Evolutionary conservation across 176 grass and related monocot species (phyloP).

Genomic region (Avena sativa): DNA sequence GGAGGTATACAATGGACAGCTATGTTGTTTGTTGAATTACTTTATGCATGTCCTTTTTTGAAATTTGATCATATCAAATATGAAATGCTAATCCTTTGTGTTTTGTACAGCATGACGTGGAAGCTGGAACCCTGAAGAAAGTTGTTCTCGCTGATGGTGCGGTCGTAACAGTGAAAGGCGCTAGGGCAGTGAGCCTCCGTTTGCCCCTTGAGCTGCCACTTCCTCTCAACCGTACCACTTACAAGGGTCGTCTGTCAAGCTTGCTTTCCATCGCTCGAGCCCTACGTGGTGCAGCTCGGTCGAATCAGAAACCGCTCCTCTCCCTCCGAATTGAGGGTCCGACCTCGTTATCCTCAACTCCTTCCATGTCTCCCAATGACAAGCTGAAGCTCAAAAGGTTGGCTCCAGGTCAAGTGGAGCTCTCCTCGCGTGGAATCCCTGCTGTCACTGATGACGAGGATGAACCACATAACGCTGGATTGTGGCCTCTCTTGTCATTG

Average conservation of each 20-base stretch:
- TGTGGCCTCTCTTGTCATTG: slow-evolving; percentile 84
- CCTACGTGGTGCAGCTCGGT: slow-evolving; percentile 56
- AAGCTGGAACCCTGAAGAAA: slow-evolving; percentile 90
- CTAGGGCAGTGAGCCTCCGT: slow-evolving; percentile 77
- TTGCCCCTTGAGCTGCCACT: slow-evolving; percentile 80
- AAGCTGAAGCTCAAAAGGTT: slow-evolving; percentile 84
- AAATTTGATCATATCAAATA: not conserved
- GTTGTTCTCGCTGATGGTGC: slow-evolving; percentile 91
- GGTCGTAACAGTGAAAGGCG: slow-evolving; percentile 83
- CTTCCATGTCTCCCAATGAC: slow-evolving; percentile 66
- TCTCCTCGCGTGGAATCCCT: slow-evolving; percentile 57
- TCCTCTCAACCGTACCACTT: slow-evolving; percentile 77
- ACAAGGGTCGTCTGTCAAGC: slow-evolving; percentile 55
- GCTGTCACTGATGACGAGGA: slow-evolving; percentile 40
- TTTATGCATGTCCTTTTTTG: not conserved
- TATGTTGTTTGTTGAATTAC: not conserved
- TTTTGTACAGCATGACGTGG: slow-evolving; percentile 83
- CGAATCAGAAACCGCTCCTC: slow-evolving; percentile 71
- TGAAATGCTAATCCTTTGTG: slow-evolving; percentile 8
- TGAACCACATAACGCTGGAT: slow-evolving; percentile 22
- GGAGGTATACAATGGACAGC: not conserved
- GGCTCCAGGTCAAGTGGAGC: slow-evolving; percentile 74
- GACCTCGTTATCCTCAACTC: slow-evolving; percentile 69
- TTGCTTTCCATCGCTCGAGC: slow-evolving; percentile 78
- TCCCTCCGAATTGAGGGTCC: slow-evolving; percentile 83